Conservation (phyloP, 176 grass and related monocot genomes). For the Avena sativa region DNA sequence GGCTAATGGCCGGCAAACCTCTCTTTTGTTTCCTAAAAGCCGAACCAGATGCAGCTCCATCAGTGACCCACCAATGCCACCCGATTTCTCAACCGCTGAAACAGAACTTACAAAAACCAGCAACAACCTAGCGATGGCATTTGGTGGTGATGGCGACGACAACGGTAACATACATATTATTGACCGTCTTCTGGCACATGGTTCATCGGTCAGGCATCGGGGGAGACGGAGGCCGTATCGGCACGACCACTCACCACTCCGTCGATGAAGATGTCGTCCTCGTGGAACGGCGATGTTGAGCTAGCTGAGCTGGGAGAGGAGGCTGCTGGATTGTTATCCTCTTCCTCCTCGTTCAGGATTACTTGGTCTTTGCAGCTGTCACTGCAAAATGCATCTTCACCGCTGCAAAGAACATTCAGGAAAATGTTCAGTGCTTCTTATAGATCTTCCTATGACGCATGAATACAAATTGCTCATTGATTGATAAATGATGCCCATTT, state of each 20-base stretch:
- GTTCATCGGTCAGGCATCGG: neutral
- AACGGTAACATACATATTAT: neutral
- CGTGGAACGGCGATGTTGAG: slow-evolving; percentile 41
- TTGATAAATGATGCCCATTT: neutral
- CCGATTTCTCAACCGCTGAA: slow-evolving; percentile 44
- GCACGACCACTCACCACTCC: slow-evolving; percentile 63
- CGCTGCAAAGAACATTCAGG: slow-evolving; percentile 59
- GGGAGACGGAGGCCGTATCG: slow-evolving; percentile 48
- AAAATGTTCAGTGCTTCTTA: slow-evolving; percentile 21
- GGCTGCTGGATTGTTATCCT: slow-evolving; percentile 29
- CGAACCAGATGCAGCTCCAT: slow-evolving; percentile 39
- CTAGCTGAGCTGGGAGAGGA: slow-evolving; percentile 41
- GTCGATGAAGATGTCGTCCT: slow-evolving; percentile 71
- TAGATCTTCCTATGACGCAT: neutral
- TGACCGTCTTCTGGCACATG: neutral
- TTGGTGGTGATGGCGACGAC: neutral
- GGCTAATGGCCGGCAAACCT: slow-evolving; percentile 39
- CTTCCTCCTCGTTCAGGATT: slow-evolving; percentile 58
- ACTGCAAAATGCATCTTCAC: slow-evolving; percentile 67
- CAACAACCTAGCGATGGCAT: neutral
- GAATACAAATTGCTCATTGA: neutral
- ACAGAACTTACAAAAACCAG: slow-evolving; percentile 50
- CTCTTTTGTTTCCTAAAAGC: slow-evolving; percentile 24
- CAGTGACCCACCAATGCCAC: slow-evolving; percentile 29
- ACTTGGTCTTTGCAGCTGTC: slow-evolving; percentile 63